Evolutionary conservation across 495 filamentous ascomycete species (phyloP), one percentile per base, ranked within the genome.

Genomic region (Annulohypoxylon stygium): DNA sequence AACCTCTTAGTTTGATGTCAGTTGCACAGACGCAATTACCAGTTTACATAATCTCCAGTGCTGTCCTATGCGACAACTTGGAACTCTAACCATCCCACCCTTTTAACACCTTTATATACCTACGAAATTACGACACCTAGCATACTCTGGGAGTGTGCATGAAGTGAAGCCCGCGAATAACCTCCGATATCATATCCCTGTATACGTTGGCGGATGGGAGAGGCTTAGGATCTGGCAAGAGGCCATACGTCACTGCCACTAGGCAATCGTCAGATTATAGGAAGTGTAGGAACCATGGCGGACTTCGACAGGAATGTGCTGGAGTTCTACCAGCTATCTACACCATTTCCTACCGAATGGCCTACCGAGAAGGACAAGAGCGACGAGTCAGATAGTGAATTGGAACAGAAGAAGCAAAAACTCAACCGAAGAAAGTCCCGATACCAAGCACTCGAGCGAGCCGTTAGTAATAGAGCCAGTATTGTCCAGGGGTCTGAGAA

Each of bases 261-360:
- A 67, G 67, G 71, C 61, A 69, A 53, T 48, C 7, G 39, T 16
- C 36, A 25, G 5, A 47, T 58, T 43, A 55, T 33, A 69, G 39
- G 34, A 65, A 23, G 34, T 43, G 30, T 58, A 37, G 33, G 54
- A 16, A 34, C 25, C 67, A 84, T 84, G 86, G 86, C 89, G 60
- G 91, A 91, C 39, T 83, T 85, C 74, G 90, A 97, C 78, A 85
- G 90, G 26, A 91, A 88, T 14, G 88, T 99, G 48, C 89, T 94
- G 53, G 93, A 93, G 62, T 91, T 97, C 83, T 99, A 98, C 83
- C 93, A 94, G 77, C 87, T 99, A 26, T 85, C 90, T 5, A 92
- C 88, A 16, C 87, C 92, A 37, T 95, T 88, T 77, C 97, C 95
- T 14, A 85, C 89, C n/a, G 84, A 91, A 81, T 98, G 94, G 95